These are phyloP conservation scores for Cyclostephanos tholiformis DNA, from an alignment of 108 stramenopile species.

Conservation along the genomic window DNA sequence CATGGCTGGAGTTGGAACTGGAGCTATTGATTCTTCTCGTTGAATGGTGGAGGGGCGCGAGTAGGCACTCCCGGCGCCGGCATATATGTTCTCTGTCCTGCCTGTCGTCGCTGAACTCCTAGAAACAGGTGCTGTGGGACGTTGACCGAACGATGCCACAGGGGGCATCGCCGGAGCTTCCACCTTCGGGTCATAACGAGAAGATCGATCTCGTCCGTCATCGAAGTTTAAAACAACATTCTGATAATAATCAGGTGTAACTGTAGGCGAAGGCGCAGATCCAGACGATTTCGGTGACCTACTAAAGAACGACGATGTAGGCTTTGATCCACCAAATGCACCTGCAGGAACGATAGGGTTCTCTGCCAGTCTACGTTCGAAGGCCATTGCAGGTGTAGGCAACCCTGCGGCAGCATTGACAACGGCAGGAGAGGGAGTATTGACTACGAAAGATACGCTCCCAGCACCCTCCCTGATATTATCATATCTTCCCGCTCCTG, in stretches of 20 bases:
- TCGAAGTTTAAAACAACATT: conserved; percentile 13
- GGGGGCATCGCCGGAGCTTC: conserved; percentile 25
- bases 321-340: conserved; percentile 29
- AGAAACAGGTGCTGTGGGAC: conserved; percentile 21
- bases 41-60: conserved; percentile 7
- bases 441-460: conserved; percentile 5
- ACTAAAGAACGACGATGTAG: conserved; percentile 31
- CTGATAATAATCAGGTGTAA: conserved; percentile 16
- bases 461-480: conserved; percentile 19
- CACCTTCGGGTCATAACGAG: too few species aligned
- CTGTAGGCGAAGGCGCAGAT: background rate
- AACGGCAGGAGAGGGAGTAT: conserved; percentile 31
- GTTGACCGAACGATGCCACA: conserved; percentile 10
- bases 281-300: conserved; percentile 14
- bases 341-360: conserved; percentile 40
- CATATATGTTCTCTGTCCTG: conserved; percentile 28
- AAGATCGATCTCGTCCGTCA: background rate
- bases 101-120: conserved; percentile 12
- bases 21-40: conserved; percentile 14
- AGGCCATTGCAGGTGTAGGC: conserved; percentile 35
- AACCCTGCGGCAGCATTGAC: conserved; percentile 18
- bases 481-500: conserved; percentile 19
- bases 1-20: conserved; percentile 35
- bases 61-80: conserved; percentile 31
- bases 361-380: conserved; percentile 28